Percentiles rank a stretch among this genome's conserved stretches.
Evolutionary conservation across 176 grass and related monocot species (phyloP).

Genomic region (Zoysia pacifica): DNA sequence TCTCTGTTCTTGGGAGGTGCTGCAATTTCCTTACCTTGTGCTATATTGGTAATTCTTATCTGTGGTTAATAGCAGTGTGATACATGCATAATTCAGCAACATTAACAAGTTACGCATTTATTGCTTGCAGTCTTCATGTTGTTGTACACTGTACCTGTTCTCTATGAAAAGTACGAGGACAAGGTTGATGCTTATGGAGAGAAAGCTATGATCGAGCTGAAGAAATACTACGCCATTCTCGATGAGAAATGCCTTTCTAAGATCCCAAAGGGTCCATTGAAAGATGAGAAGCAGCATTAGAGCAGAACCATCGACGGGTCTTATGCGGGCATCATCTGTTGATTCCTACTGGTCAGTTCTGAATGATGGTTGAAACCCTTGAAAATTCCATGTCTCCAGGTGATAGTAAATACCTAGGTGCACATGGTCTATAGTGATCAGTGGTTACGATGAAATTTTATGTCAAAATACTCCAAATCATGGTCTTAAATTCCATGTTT

Average conservation of each 20-base stretch:
- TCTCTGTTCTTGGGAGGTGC: constrained; percentile 75
- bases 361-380: constrained; percentile 32
- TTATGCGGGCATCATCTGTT: not conserved
- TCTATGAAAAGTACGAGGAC: constrained; percentile 93
- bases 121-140: constrained; percentile 74
- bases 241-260: constrained; percentile 88
- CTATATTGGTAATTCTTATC: constrained; percentile 66
- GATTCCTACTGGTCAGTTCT: constrained; percentile 32
- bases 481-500: not conserved
- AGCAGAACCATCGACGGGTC: not conserved
- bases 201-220: constrained; percentile 67
- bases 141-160: constrained; percentile 75
- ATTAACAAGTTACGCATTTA: constrained; percentile 10
- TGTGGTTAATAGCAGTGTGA: not conserved
- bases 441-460: constrained; percentile 18
- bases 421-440: constrained; percentile 3
- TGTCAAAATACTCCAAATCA: not conserved
- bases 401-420: constrained; percentile 35
- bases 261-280: constrained; percentile 68
- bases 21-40: constrained; percentile 92
- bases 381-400: constrained; percentile 28
- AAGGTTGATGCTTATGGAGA: constrained; percentile 77
- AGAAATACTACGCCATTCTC: constrained; percentile 73
- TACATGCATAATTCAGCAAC: not conserved
- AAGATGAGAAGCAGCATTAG: constrained; percentile 73